phyloP scores from a whole-genome alignment of 2,329 filamentous ascomycete genomes.

The Graphiopsis chlorocephala region DNA sequence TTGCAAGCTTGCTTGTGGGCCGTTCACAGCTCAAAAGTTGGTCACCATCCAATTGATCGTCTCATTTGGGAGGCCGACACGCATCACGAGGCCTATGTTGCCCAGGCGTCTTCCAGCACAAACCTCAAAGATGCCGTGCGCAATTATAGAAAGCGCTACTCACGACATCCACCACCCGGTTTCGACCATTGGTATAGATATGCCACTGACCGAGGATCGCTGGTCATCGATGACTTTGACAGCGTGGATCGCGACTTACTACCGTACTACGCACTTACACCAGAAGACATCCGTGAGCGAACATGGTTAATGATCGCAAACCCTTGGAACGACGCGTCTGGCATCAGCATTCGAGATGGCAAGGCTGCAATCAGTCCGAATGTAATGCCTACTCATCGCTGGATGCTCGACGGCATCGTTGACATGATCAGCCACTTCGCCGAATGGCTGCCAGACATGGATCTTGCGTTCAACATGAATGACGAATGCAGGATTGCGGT shows the following conservation, averaged over 20 bases:
- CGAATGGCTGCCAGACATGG: slow-evolving; percentile 60
- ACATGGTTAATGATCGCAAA: slow-evolving; percentile 54
- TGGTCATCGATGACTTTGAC: slow-evolving; percentile 60
- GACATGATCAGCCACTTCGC: slow-evolving; percentile 55
- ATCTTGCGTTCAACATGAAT: slow-evolving; percentile 61
- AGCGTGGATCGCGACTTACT: slow-evolving; percentile 56
- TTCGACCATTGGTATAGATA: slow-evolving; percentile 61
- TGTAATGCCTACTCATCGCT: slow-evolving; percentile 54
- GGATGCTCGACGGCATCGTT: slow-evolving; percentile 57
- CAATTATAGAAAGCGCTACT: slow-evolving; percentile 53
- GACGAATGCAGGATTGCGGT: slow-evolving; percentile 58
- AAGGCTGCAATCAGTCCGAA: slow-evolving; percentile 49
- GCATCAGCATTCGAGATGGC: slow-evolving; percentile 55
- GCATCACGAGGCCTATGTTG: slow-evolving; percentile 50
- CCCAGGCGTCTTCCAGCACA: slow-evolving; percentile 47
- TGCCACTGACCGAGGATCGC: slow-evolving; percentile 50
- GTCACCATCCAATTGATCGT: slow-evolving; percentile 55
- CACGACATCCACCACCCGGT: slow-evolving; percentile 55
- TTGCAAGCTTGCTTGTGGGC: slow-evolving; percentile 42
- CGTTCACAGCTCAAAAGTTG: slow-evolving; percentile 39
- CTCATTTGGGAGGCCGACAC: slow-evolving; percentile 51
- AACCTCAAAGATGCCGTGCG: slow-evolving; percentile 50
- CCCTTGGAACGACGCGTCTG: slow-evolving; percentile 55
- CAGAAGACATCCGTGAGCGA: slow-evolving; percentile 50
- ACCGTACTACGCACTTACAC: slow-evolving; percentile 54